Evolutionary conservation across 495 filamentous ascomycete species (phyloP), one percentile per base, ranked within the genome.

Genomic region (Xylaria flabelliformis): DNA sequence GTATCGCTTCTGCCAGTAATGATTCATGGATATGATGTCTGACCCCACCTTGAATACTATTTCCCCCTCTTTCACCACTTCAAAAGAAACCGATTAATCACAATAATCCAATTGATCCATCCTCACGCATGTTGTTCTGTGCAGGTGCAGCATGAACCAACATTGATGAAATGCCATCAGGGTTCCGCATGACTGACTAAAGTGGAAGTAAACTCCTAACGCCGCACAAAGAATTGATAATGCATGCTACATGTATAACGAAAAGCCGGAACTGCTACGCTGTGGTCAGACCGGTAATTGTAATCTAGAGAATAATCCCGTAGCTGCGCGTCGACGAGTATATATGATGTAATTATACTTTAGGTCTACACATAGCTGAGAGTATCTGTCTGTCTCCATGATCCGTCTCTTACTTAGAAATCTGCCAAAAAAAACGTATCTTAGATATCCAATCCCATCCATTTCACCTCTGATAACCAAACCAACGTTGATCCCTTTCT

Each of bases 291-390:
- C 26, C 26, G 26, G 26, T 29, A 29, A 29, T 29, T 29, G 26
- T 29, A 29, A 2, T 29, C 2, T 29, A 29, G 26, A 10, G 19
- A 39, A 24, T 6, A 63, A 21, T 44, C 21, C 26, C n/a, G 2
- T 21, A 26, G 61, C 36, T 2, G 32, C 46, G 24, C 19, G 39
- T 39, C 15, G 39, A 46, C 26, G 19, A 21, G 39, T 53, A 34
- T n/a, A 53, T 64, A 26, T n/a, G 17, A 64, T 64, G 13, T 24
- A 44, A 15, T 10, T 29, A 17, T 32, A 26, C 4, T 44, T 41
- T 56, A 67, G 34, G 13, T 67, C 46, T 67, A 67, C 65, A 67
- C 10, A 36, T 55, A 67, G 65, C 42, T 56, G 65, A 56, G 65
- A 67, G 50, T 67, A 67, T 19, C 26, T 59, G 36, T 67, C 39